Evolutionary conservation across 2,329 filamentous ascomycete species (phyloP).

Genomic region (Fusarium sp.): DNA sequence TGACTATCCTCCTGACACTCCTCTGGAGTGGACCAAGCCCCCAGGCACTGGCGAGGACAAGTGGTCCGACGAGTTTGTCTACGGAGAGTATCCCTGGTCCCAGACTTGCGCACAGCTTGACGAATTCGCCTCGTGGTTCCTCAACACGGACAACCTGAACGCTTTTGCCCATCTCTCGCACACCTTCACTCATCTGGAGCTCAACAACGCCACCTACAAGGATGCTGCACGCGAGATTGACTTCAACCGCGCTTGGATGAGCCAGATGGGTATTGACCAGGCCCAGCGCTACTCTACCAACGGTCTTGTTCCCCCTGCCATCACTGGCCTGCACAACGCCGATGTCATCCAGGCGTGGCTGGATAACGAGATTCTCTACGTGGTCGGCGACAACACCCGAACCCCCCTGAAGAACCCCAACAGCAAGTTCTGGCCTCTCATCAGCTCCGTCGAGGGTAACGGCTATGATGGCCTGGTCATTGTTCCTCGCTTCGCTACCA

Average conservation of each 20-base stretch:
- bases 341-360: conserved; percentile 32
- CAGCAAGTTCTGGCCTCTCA: conserved; percentile 28
- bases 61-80: conserved; percentile 18
- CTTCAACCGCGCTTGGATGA: conserved; percentile 33
- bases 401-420: conserved; percentile 1
- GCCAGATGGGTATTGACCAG: conserved; percentile 25
- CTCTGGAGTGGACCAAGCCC: conserved; percentile 26
- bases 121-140: conserved; percentile 31
- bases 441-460: conserved; percentile 26
- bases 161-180: conserved; percentile 31
- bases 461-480: conserved; percentile 27
- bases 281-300: conserved; percentile 20
- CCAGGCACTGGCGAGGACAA: conserved; percentile 18
- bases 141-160: conserved; percentile 24
- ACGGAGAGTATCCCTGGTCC: conserved; percentile 19
- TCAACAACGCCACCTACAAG: conserved; percentile 35
- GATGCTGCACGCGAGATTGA: conserved; percentile 28
- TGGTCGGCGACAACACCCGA: conserved; percentile 34
- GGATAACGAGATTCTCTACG: conserved; percentile 22
- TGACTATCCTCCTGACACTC: conserved; percentile 7
- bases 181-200: conserved; percentile 28
- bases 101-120: conserved; percentile 27
- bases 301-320: conserved; percentile 29
- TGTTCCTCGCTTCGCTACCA: conserved; percentile 28
- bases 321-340: conserved; percentile 32